Conservation (phyloP, 2,329 filamentous ascomycete species). For the Coniochaeta ligniaria region DNA sequence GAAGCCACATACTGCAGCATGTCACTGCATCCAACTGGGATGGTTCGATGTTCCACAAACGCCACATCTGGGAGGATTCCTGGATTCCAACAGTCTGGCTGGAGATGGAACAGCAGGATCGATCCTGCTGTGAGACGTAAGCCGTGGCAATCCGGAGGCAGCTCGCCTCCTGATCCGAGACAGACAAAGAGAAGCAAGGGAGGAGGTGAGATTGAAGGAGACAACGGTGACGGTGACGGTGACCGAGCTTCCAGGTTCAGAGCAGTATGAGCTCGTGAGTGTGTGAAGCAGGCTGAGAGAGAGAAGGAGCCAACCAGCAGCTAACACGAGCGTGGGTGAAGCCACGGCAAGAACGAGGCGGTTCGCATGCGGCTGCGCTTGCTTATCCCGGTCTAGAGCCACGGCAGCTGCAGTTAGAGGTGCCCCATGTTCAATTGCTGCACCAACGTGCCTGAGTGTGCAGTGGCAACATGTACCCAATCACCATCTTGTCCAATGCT, state of each 20-base stretch:
- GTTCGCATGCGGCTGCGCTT: constrained; percentile 1
- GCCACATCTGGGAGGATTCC: background rate
- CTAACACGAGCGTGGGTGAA: background rate
- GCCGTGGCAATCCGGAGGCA: background rate
- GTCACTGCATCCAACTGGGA: background rate
- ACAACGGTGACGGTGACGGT: too few relatives aligned
- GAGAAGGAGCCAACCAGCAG: background rate
- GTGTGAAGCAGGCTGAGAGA: background rate
- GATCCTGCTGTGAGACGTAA: background rate
- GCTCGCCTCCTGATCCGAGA: background rate
- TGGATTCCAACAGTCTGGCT: background rate
- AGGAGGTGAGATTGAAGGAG: background rate
- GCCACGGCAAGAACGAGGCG: background rate
- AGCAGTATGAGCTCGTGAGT: background rate
- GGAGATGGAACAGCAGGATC: background rate
- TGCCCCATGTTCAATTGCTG: background rate
- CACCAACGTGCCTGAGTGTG: constrained; percentile 1
- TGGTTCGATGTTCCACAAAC: background rate
- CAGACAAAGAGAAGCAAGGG: background rate
- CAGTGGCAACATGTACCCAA: constrained; percentile 6
- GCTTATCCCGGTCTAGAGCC: constrained; percentile 1
- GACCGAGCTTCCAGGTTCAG: background rate
- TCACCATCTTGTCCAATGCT: constrained; percentile 5
- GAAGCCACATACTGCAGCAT: constrained; percentile 1
- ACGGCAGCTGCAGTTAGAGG: background rate